phyloP scores from a whole-genome alignment of 805 yeast genomes.

The Priceomyces castillae region DNA sequence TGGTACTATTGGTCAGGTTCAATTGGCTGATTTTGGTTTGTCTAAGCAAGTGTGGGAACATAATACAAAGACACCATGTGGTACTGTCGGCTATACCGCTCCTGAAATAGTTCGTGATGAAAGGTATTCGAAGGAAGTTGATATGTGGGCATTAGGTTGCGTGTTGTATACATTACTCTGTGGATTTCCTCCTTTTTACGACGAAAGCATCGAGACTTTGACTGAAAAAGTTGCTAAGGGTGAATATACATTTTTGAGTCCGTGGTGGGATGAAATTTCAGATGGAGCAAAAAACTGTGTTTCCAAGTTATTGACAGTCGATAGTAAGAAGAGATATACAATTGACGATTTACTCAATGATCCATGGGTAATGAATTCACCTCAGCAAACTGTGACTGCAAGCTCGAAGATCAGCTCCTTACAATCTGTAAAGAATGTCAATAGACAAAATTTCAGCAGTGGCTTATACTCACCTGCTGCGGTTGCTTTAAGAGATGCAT shows the following conservation, averaged over 20 bases:
- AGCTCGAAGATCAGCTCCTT: constrained; percentile 1
- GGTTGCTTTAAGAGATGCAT: constrained; percentile 79
- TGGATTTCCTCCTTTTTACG: constrained; percentile 98
- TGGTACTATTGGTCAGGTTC: constrained; percentile 86
- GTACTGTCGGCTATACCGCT: constrained; percentile 97
- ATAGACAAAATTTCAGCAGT: constrained; percentile 13
- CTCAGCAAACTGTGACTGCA: neutral
- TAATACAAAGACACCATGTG: constrained; percentile 95
- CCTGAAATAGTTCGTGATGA: constrained; percentile 97
- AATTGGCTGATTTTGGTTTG: constrained; percentile 93
- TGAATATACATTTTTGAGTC: constrained; percentile 69
- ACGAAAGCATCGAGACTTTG: constrained; percentile 68
- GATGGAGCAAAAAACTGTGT: constrained; percentile 69
- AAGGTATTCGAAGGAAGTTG: constrained; percentile 88
- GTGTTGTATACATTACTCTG: constrained; percentile 89
- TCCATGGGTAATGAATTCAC: constrained; percentile 58
- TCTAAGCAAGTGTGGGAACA: constrained; percentile 87
- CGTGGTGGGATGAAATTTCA: constrained; percentile 89
- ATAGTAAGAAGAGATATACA: constrained; percentile 64
- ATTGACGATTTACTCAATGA: constrained; percentile 69
- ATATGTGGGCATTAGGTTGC: constrained; percentile 99
- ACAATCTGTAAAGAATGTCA: constrained; percentile 29
- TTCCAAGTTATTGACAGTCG: constrained; percentile 63
- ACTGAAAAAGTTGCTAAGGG: constrained; percentile 81
- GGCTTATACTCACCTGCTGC: constrained; percentile 67